Base-by-base conservation (phyloP, 225 moss, liverwort and hornwort genomes). In the Climacium dendroides region DNA sequence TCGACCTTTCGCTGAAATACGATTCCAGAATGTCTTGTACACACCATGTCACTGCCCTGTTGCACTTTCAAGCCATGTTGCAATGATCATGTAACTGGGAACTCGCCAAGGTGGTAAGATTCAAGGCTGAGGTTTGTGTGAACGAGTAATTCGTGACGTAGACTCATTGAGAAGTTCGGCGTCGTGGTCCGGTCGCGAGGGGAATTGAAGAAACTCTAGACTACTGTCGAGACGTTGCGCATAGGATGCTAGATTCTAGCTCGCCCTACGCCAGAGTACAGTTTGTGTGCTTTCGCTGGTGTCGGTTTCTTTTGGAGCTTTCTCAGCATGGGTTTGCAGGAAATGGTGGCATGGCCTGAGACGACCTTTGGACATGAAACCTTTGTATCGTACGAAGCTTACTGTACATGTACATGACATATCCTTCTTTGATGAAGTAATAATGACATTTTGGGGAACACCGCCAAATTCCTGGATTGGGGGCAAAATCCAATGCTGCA, bases 301-400 rank as follows among this genome's bases (percentile, higher is more conserved):
- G 88, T 86, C 43, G 79, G 90, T 79, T 83, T 74, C 83, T 83
- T 91, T 74, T 80, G 74, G 86, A 72, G 82, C 85, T 90, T 90
- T 54, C 52, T 32, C 62, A 43, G 84, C 73, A 90, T 85, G 83
- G 77, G 77, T 64, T 82, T 82, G 74, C 75, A 74, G 61, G 73
- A 81, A 74, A 55, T 52, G 41, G 28, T 80, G 87, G 81, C 73
- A 37, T 80, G 60, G 81, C 66, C 57, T 4, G 52, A 52, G 66
- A 76, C 62, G 87, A 83, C 83, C 83, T 83, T 35, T 15, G 16
- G 32, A 59, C 50, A 43, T 29, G 15, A 26, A 54, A 74, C 34
- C 29, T 37, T 62, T 55, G 81, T 13, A 3, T 50, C 45, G 53
- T 10, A 45, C 32, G 4, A 45, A 45, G 7, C 8, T 8, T 45